phyloP scores from a whole-genome alignment of 1,139 yeast species.

The Candida gigantensis region DNA sequence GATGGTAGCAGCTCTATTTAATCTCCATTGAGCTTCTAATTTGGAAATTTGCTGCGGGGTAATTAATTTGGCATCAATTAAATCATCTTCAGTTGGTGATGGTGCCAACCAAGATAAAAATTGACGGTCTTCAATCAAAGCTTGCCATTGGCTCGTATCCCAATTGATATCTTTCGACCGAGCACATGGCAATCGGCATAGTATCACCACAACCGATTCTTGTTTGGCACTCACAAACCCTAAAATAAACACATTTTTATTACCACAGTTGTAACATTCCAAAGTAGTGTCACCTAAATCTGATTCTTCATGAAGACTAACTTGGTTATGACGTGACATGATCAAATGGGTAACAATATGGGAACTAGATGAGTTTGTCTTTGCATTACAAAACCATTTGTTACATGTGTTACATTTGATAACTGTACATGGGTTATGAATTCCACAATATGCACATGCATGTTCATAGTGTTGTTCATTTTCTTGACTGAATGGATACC shows the following conservation, averaged over 20 bases:
- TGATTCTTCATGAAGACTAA: conserved; percentile 75
- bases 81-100: conserved; percentile 64
- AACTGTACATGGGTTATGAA: conserved; percentile 64
- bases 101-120: conserved; percentile 82
- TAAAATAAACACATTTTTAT: conserved; percentile 72
- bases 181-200: conserved; percentile 91
- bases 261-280: conserved; percentile 92
- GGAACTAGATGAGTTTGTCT: conserved; percentile 61
- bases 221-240: conserved; percentile 90
- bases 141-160: conserved; percentile 90
- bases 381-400: conserved; percentile 92
- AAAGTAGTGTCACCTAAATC: conserved; percentile 82
- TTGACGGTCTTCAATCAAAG: conserved; percentile 77
- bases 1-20: conserved; percentile 67
- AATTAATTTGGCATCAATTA: conserved; percentile 53
- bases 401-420: conserved; percentile 77
- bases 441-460: conserved; percentile 79
- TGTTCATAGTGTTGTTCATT: conserved; percentile 18
- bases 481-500: conserved; percentile 2
- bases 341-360: conserved; percentile 89
- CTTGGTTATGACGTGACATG: conserved; percentile 73
- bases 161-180: conserved; percentile 72
- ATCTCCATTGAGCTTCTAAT: conserved; percentile 82
- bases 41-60: conserved; percentile 67
- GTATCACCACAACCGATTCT: conserved; percentile 82